Evolutionary conservation across 2,329 filamentous ascomycete genomes (phyloP).

Genomic region (Tothia fuscella): DNA sequence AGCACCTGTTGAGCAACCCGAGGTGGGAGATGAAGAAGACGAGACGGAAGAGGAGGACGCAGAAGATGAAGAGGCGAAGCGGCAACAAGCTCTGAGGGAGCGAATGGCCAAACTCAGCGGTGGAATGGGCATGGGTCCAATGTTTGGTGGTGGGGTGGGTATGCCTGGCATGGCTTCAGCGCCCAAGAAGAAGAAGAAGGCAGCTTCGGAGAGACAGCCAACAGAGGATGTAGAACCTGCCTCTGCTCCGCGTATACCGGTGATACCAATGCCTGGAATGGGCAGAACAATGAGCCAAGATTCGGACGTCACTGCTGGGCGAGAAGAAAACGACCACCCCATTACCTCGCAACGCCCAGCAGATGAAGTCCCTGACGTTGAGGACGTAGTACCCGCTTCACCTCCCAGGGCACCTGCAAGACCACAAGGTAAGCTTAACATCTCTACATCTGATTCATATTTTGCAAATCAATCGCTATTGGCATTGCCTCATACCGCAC

Average conservation of each 20-base stretch:
- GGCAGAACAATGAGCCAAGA: slow-evolving; percentile 41
- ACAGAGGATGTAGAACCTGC: slow-evolving; percentile 37
- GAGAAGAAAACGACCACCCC: slow-evolving; percentile 37
- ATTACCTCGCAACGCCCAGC: slow-evolving; percentile 31
- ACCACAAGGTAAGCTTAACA: no score
- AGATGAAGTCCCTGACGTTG: slow-evolving; percentile 42
- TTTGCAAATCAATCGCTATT: no score
- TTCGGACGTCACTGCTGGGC: slow-evolving; percentile 31
- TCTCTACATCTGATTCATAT: no score
- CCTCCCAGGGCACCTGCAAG: no score
- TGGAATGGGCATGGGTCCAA: slow-evolving; percentile 91
- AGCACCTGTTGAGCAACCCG: slow-evolving; percentile 29
- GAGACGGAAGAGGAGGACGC: slow-evolving; percentile 39
- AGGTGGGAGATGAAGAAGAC: slow-evolving; percentile 39
- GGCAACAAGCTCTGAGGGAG: slow-evolving; percentile 78
- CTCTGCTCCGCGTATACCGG: slow-evolving; percentile 33
- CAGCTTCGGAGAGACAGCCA: slow-evolving; percentile 18
- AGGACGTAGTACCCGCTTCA: slow-evolving; percentile 32
- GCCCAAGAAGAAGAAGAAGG: slow-evolving; percentile 37
- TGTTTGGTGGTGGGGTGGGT: slow-evolving; percentile 68
- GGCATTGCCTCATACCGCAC: no score
- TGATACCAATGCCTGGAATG: slow-evolving; percentile 55
- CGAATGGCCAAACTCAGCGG: slow-evolving; percentile 98
- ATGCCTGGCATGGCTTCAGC: slow-evolving; percentile 36
- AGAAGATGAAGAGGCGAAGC: slow-evolving; percentile 59